These are phyloP conservation scores for Amphichorda felina DNA, from an alignment of 2,329 filamentous ascomycete genomes.

Conservation along the genomic window DNA sequence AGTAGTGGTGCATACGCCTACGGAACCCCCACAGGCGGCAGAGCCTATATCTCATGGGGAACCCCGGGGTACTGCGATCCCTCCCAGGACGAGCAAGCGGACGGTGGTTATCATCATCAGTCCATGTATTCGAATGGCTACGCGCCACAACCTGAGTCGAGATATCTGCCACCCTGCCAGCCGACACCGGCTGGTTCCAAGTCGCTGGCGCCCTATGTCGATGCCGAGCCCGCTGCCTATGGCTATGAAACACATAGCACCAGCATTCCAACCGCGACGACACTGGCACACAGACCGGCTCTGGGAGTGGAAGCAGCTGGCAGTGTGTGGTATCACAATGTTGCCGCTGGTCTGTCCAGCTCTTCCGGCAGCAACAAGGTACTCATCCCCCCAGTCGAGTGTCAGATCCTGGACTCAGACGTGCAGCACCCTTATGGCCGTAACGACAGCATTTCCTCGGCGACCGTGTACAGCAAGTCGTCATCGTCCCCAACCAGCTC, in stretches of 20 bases:
- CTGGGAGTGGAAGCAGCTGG: background rate
- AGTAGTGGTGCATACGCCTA: background rate
- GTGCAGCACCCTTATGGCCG: background rate
- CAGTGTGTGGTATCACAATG: background rate
- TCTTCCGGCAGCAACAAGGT: background rate
- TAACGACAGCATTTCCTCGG: conserved; percentile 1
- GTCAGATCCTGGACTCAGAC: no score
- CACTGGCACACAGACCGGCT: background rate
- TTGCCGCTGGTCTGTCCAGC: background rate
- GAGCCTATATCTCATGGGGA: background rate
- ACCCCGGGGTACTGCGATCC: background rate
- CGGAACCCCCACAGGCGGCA: background rate
- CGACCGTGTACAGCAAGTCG: conserved; percentile 1
- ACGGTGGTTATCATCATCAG: background rate
- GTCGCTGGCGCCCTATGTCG: background rate
- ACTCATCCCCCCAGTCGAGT: no score
- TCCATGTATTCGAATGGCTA: background rate
- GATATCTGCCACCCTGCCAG: background rate
- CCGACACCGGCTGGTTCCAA: background rate
- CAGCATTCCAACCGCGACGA: background rate
- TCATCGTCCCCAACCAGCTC: background rate
- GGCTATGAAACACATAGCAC: background rate
- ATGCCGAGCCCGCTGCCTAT: background rate
- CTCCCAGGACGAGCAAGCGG: background rate
- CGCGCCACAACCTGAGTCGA: background rate